A percentile compares a stretch with the other conserved stretches of the same genome.
phyloP scores from a whole-genome alignment of 257 asterid species.

The Nyctanthes arbortristis region DNA sequence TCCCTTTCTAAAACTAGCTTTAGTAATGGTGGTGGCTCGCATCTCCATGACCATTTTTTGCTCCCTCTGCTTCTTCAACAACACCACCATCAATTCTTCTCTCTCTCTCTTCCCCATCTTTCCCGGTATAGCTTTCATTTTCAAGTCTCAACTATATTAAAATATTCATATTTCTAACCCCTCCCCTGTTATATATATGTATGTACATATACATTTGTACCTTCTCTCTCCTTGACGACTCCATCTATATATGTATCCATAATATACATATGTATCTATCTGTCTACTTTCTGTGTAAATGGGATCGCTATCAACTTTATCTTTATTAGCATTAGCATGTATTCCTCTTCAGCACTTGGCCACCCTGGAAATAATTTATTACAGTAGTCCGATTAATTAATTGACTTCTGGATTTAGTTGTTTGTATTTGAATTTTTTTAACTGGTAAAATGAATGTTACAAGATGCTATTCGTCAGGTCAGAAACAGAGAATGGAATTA shows the following conservation, averaged over 20 bases:
- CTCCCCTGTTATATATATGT: too few relatives aligned
- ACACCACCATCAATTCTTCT: constrained; percentile 33
- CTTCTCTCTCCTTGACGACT: constrained; percentile 17
- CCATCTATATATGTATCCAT: not conserved
- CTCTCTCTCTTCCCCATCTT: constrained; percentile 39
- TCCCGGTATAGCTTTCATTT: constrained; percentile 30
- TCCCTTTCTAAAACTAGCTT: constrained; percentile 41
- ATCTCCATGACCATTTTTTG: constrained; percentile 61
- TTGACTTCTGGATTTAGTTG: not conserved
- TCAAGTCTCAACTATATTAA: constrained; percentile 28
- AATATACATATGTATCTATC: constrained; percentile 12
- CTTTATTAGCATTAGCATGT: constrained; percentile 31
- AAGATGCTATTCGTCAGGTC: constrained; percentile 33
- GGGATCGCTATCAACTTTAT: constrained; percentile 25
- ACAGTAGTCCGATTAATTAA: not conserved
- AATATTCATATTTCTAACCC: constrained; percentile 28
- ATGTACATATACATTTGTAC: constrained; percentile 18
- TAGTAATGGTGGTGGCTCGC: constrained; percentile 55
- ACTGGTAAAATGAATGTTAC: not conserved
- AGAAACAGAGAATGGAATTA: constrained; percentile 19
- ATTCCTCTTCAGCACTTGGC: constrained; percentile 41
- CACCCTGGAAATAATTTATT: constrained; percentile 28
- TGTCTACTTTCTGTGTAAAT: not conserved
- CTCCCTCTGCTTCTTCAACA: constrained; percentile 39
- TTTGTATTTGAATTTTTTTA: not conserved